A percentile compares a stretch with the other conserved stretches of the same genome.
These are phyloP conservation scores for Phytophthora pini DNA, from an alignment of 352 stramenopile genomes.

Conservation along the genomic window DNA sequence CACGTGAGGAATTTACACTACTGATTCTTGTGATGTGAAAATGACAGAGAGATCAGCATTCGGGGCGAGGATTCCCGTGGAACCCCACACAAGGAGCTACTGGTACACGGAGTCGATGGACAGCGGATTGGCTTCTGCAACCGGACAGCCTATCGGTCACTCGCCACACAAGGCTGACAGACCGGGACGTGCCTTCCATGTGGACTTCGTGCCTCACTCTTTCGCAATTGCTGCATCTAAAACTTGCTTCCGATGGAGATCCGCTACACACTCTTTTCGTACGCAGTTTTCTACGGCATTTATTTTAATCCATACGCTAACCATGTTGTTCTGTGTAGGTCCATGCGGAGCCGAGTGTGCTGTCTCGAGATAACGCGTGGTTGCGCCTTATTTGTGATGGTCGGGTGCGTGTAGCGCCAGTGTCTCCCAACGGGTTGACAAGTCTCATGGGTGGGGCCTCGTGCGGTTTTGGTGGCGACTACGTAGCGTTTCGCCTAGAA, in stretches of 20 bases:
- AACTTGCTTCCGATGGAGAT: slow-evolving; percentile 23
- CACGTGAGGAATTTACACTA: not conserved
- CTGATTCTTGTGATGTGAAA: slow-evolving; percentile 14
- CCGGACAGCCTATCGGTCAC: slow-evolving; percentile 18
- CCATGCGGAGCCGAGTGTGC: slow-evolving; percentile 31
- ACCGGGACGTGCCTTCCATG: slow-evolving; percentile 26
- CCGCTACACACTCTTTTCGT: slow-evolving; percentile 37
- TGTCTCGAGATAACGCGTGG: slow-evolving; percentile 33
- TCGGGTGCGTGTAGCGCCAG: slow-evolving; percentile 24
- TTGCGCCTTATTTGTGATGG: slow-evolving; percentile 47
- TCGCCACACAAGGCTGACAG: not conserved
- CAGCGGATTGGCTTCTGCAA: slow-evolving; percentile 31
- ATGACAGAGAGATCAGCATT: slow-evolving; percentile 26
- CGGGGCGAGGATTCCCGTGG: slow-evolving; percentile 12
- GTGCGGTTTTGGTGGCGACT: slow-evolving; percentile 31
- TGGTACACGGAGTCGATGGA: slow-evolving; percentile 15
- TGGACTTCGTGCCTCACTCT: slow-evolving; percentile 35
- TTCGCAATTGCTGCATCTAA: slow-evolving; percentile 39
- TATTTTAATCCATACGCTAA: slow-evolving; percentile 4
- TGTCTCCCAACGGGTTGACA: slow-evolving; percentile 31
- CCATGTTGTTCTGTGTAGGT: slow-evolving; percentile 21
- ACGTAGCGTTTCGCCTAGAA: slow-evolving; percentile 27
- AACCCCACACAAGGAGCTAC: not conserved
- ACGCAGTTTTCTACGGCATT: slow-evolving; percentile 12
- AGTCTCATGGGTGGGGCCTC: slow-evolving; percentile 25